Percentiles rank a stretch among this genome's conserved stretches.
Evolutionary conservation across 1,284 basidiomycete genomes (phyloP).

Genomic region (Apiotrichum laibachii): DNA sequence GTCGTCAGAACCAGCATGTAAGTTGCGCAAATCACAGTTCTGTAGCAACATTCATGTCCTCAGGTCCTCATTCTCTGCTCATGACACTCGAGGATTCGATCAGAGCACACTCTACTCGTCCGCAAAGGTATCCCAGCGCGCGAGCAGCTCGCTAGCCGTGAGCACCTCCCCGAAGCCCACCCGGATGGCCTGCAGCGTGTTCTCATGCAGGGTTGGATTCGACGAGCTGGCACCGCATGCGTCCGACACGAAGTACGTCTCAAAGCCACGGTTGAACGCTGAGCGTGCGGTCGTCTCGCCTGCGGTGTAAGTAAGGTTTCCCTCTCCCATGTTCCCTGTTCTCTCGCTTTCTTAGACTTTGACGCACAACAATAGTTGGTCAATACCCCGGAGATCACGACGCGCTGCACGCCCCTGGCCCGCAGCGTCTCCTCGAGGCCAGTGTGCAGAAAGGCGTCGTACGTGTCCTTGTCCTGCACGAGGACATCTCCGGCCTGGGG

Average conservation of each 20-base stretch:
- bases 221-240: constrained; percentile 4
- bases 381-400: constrained; percentile 6
- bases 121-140: background rate
- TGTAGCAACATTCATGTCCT: too few relatives aligned
- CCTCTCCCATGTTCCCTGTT: background rate
- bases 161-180: constrained; percentile 11
- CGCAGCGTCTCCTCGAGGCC: constrained; percentile 7
- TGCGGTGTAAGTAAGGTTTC: background rate
- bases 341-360: background rate
- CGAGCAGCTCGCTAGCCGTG: background rate
- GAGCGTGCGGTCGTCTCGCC: constrained; percentile 13
- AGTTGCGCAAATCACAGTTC: too few relatives aligned
- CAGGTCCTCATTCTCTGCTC: too few relatives aligned
- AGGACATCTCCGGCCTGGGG: background rate
- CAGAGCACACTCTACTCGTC: too few relatives aligned
- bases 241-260: constrained; percentile 8
- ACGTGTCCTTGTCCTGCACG: constrained; percentile 13
- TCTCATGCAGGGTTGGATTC: background rate
- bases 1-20: too few relatives aligned
- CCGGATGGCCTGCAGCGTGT: background rate
- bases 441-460: constrained; percentile 11
- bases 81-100: too few relatives aligned
- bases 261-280: constrained; percentile 11
- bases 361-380: constrained; percentile 13
- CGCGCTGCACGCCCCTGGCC: background rate